Evolutionary conservation across 1,284 basidiomycete species (phyloP).

Genomic region (Pseudozyma hubeiensis): DNA sequence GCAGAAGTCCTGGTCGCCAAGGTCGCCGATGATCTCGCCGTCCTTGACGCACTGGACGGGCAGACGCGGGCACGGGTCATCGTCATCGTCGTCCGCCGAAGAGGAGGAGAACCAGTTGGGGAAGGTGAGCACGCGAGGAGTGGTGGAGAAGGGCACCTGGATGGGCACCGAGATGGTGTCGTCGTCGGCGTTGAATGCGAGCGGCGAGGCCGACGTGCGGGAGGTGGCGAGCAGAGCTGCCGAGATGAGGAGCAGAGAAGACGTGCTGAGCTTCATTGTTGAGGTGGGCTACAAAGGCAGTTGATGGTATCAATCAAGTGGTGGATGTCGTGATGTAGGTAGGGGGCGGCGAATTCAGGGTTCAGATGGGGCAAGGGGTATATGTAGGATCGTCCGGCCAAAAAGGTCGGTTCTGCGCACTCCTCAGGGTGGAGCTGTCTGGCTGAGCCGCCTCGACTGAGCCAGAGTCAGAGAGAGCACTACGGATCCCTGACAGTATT

Average conservation of each 20-base stretch:
- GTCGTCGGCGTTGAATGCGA: slow-evolving; percentile 38
- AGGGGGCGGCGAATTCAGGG: not conserved
- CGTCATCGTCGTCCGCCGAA: slow-evolving; percentile 19
- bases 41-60: slow-evolving; percentile 44
- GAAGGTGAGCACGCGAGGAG: slow-evolving; percentile 30
- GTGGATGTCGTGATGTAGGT: slow-evolving; percentile 1
- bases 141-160: slow-evolving; percentile 43
- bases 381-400: too few relatives aligned
- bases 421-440: too few relatives aligned
- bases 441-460: not conserved
- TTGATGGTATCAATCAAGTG: not conserved
- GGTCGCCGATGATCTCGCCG: slow-evolving; percentile 45
- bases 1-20: slow-evolving; percentile 45
- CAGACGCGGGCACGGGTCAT: slow-evolving; percentile 45
- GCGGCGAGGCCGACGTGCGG: slow-evolving; percentile 18
- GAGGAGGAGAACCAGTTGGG: slow-evolving; percentile 44
- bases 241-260: slow-evolving; percentile 30
- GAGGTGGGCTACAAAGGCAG: not conserved
- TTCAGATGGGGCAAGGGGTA: not conserved
- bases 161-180: slow-evolving; percentile 46
- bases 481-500: too few relatives aligned
- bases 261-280: slow-evolving; percentile 37
- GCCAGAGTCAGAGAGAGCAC: not conserved
- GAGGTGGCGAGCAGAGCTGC: slow-evolving; percentile 17
- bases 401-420: too few relatives aligned